Conservation (phyloP, 2,329 filamentous ascomycete species). For the Lasiodiplodia sp. region DNA sequence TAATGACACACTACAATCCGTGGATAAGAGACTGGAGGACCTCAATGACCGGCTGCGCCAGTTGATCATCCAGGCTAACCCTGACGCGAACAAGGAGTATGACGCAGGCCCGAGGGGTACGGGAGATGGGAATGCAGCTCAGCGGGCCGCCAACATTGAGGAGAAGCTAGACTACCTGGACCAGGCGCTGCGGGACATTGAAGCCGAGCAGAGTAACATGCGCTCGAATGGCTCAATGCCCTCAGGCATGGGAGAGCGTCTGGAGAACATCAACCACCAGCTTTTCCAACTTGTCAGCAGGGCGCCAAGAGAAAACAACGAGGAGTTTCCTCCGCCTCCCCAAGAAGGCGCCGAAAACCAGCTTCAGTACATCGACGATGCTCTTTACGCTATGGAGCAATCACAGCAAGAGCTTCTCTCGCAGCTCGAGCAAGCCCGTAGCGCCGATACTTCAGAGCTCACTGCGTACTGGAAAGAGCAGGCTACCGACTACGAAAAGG, state of each 20-base stretch:
- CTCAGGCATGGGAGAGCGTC: constrained; percentile 48
- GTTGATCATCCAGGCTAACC: constrained; percentile 70
- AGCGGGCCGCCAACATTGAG: constrained; percentile 45
- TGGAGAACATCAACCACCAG: constrained; percentile 65
- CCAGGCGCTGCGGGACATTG: constrained; percentile 67
- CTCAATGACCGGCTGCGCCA: constrained; percentile 73
- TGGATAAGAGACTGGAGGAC: constrained; percentile 71
- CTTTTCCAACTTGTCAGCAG: constrained; percentile 59
- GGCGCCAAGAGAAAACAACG: constrained; percentile 59
- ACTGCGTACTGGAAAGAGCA: constrained; percentile 30
- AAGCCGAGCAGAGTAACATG: constrained; percentile 59
- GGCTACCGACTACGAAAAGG: constrained; percentile 35
- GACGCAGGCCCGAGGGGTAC: constrained; percentile 39
- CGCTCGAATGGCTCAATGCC: constrained; percentile 26
- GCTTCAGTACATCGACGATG: constrained; percentile 70
- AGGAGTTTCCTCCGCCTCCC: constrained; percentile 53
- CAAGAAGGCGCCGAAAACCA: constrained; percentile 71
- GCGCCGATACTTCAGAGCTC: constrained; percentile 31
- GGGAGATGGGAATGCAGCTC: constrained; percentile 31
- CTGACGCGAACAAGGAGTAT: constrained; percentile 50
- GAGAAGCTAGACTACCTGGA: constrained; percentile 76
- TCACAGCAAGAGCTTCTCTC: constrained; percentile 18
- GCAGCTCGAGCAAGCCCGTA: constrained; percentile 20
- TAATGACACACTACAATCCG: constrained; percentile 37
- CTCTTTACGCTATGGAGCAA: constrained; percentile 56